Conservation (phyloP, 805 yeast species). For the Myxozyma nipponensis region DNA sequence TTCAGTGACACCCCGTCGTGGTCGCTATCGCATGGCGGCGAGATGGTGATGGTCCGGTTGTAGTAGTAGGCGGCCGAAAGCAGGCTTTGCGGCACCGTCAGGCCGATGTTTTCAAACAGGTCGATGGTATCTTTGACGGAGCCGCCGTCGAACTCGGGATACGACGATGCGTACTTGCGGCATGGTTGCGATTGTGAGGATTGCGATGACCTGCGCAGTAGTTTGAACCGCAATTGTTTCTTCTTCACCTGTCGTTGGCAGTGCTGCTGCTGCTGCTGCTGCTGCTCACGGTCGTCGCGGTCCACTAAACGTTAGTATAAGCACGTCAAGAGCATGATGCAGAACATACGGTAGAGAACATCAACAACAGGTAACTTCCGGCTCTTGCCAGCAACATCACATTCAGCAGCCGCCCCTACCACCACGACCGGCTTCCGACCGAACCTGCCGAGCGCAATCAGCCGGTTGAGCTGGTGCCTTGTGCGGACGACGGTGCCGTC, state of each 20-base stretch:
- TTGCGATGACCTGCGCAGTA: no score
- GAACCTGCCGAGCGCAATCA: constrained; percentile 22
- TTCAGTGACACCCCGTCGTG: background rate
- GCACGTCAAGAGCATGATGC: no score
- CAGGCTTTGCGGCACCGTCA: constrained; percentile 11
- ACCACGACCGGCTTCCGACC: constrained; percentile 15
- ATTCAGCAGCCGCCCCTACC: background rate
- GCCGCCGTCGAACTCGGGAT: constrained; percentile 23
- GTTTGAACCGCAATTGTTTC: no score
- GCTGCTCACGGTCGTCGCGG: no score
- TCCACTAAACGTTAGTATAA: no score
- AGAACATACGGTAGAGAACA: constrained; percentile 16
- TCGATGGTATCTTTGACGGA: constrained; percentile 15
- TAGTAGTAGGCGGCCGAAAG: constrained; percentile 1
- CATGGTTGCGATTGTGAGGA: no score
- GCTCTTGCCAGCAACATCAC: constrained; percentile 1
- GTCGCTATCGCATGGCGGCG: background rate
- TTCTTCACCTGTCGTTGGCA: no score
- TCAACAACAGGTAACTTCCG: constrained; percentile 15
- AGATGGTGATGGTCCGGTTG: background rate
- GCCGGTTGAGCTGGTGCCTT: constrained; percentile 21
- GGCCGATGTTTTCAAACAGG: constrained; percentile 7
- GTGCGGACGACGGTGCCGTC: constrained; percentile 23
- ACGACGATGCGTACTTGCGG: constrained; percentile 10
- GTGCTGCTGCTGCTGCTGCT: no score